Base-by-base conservation (phyloP, 345 rosid species). In the Hypericum perforatum region DNA sequence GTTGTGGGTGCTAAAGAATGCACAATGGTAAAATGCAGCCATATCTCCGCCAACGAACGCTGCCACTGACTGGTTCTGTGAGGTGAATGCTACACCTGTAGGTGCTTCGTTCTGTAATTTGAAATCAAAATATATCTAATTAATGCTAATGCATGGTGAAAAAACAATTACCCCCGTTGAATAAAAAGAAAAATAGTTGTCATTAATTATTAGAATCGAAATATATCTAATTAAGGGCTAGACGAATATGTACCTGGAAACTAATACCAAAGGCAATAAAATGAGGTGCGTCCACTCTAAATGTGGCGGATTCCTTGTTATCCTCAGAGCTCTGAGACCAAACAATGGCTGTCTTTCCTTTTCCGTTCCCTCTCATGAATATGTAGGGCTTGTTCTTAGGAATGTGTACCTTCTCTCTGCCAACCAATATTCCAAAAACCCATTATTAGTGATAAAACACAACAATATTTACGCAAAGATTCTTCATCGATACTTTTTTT, bases 321-420 rank as follows among this genome's bases (percentile, higher is more conserved):
- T 82, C 67, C 7, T 13, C 40, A 7, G 89, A 58, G 53, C 95
- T 87, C 63, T 70, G 58, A 6, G 83, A 72, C 69, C 82, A 85
- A 4, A 66, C 62, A 39, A 91, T 73, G 43, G 66, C 59, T 0
- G 98, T 87, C 63, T 66, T 82, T 13, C 98, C 96, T 70, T 47
- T 91, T 6, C 98, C 98, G 16, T 91, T 87, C 41, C 98, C 98
- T 73, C 98, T 82, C 89, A 91, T 32, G 78, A 91, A 91, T 52
- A 91, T 81, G 45, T 63, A 87, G 1, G 85, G 89, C 49, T 85
- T 91, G 42, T 62, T 79, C 58, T 70, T 62, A 1, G 98, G 92
- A 54, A 87, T 65, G 49, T 70, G 76, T 36, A 87, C 78, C 73
- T 77, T 91, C 70, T 87, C 98, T 58, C 96, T 84, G 65, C 65